A percentile compares a stretch with the other conserved stretches of the same genome.
These are phyloP conservation scores for Epichloe hybrida DNA, from an alignment of 2,329 filamentous ascomycete species.

Conservation along the genomic window DNA sequence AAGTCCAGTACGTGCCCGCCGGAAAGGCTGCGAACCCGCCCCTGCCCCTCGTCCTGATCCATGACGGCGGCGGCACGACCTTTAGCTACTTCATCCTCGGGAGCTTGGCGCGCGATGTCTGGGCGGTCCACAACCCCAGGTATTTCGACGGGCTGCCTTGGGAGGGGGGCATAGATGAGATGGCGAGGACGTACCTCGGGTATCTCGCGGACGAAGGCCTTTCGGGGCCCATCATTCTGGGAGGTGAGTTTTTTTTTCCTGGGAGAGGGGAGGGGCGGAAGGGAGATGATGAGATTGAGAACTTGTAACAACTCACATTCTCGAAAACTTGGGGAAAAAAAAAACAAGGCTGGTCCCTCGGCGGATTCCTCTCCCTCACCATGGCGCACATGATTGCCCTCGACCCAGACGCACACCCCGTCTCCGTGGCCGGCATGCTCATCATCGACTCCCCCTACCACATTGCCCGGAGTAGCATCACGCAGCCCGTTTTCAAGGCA, in stretches of 20 bases:
- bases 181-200: slow-evolving; percentile 15
- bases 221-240: slow-evolving; percentile 14
- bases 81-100: slow-evolving; percentile 18
- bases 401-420: slow-evolving; percentile 9
- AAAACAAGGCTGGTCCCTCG: slow-evolving; percentile 17
- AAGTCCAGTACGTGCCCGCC: slow-evolving; percentile 10
- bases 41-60: slow-evolving; percentile 16
- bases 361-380: slow-evolving; percentile 16
- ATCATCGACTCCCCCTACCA: slow-evolving; percentile 19
- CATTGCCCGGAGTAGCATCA: slow-evolving; percentile 9
- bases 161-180: slow-evolving; percentile 17
- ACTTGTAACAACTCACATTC: no score
- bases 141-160: slow-evolving; percentile 13
- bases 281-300: no score
- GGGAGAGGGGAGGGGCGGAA: no score
- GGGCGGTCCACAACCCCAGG: slow-evolving; percentile 18
- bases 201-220: slow-evolving; percentile 13
- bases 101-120: slow-evolving; percentile 16
- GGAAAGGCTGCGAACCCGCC: slow-evolving; percentile 8
- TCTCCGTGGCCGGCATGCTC: slow-evolving; percentile 14
- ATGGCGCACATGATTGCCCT: slow-evolving; percentile 14
- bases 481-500: slow-evolving; percentile 7
- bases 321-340: neutral
- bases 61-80: slow-evolving; percentile 19
- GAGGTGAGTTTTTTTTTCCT: slow-evolving; percentile 11